Evolutionary conservation across 305 asterid species (phyloP).

Genomic region (Fraxinus albicans): DNA sequence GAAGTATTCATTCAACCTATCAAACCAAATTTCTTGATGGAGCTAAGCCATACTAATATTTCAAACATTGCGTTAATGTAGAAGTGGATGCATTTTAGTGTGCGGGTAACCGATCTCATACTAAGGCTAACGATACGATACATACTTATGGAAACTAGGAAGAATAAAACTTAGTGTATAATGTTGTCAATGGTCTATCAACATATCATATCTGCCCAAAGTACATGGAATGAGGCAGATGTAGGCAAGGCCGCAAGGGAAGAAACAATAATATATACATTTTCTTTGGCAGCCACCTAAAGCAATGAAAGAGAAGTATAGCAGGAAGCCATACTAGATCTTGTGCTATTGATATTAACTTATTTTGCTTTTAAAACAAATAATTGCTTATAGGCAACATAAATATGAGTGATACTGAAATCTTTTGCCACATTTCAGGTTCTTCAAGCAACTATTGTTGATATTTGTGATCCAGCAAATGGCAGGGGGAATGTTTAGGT

Average conservation of each 20-base stretch:
- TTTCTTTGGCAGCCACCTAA: background rate
- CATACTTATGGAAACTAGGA: background rate
- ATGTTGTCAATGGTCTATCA: background rate
- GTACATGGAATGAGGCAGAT: background rate
- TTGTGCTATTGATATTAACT: background rate
- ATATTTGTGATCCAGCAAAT: constrained; percentile 50
- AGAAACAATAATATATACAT: background rate
- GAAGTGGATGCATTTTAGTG: background rate
- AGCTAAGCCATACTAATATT: background rate
- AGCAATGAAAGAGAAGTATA: background rate
- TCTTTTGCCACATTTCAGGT: constrained; percentile 28
- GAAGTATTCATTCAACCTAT: background rate
- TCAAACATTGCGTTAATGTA: background rate
- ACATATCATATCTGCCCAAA: background rate
- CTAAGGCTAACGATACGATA: background rate
- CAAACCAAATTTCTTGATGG: background rate
- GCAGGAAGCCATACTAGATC: background rate
- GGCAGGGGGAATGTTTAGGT: constrained; percentile 49
- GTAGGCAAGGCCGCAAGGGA: background rate
- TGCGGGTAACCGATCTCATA: background rate
- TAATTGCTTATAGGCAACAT: background rate
- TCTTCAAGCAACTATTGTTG: constrained; percentile 44
- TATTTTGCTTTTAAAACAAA: background rate
- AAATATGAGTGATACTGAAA: background rate
- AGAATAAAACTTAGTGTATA: background rate